Conservation (phyloP, 2,329 filamentous ascomycete species). For the Pseudogymnoascus sp. region DNA sequence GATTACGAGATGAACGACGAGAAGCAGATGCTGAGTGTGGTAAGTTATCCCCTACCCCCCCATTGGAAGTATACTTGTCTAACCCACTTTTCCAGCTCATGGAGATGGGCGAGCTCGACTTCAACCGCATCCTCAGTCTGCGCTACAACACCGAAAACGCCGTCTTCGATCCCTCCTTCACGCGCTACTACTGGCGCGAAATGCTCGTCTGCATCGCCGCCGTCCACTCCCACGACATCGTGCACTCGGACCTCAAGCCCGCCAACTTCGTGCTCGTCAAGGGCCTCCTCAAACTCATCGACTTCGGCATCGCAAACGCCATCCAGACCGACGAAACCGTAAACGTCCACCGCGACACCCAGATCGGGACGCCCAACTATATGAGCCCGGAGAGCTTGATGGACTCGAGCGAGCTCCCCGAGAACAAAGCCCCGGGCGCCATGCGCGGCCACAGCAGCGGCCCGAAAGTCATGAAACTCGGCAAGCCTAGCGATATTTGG, state of each 20-base stretch:
- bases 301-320: conserved; percentile 96
- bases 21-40: conserved; percentile 79
- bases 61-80: neutral
- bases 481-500: conserved; percentile 95
- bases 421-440: conserved; percentile 29
- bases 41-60: conserved; percentile 37
- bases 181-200: conserved; percentile 98
- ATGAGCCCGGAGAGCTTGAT: conserved; percentile 95
- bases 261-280: conserved; percentile 93
- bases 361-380: conserved; percentile 95
- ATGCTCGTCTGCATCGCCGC: conserved; percentile 94
- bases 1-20: conserved; percentile 93
- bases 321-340: conserved; percentile 94
- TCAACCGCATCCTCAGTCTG: conserved; percentile 75
- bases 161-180: conserved; percentile 79
- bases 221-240: conserved; percentile 84
- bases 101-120: conserved; percentile 93
- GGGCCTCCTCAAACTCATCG: conserved; percentile 87
- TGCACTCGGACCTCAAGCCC: conserved; percentile 94
- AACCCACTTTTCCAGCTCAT: conserved; percentile 56
- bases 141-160: conserved; percentile 65
- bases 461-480: conserved; percentile 84
- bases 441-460: conserved; percentile 28
- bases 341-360: conserved; percentile 92
- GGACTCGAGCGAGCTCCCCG: conserved; percentile 64